Evolutionary conservation across 768 basidiomycete genomes (phyloP), one percentile per base, ranked within the genome.

Genomic region (Stropharia rugosoannulata): DNA sequence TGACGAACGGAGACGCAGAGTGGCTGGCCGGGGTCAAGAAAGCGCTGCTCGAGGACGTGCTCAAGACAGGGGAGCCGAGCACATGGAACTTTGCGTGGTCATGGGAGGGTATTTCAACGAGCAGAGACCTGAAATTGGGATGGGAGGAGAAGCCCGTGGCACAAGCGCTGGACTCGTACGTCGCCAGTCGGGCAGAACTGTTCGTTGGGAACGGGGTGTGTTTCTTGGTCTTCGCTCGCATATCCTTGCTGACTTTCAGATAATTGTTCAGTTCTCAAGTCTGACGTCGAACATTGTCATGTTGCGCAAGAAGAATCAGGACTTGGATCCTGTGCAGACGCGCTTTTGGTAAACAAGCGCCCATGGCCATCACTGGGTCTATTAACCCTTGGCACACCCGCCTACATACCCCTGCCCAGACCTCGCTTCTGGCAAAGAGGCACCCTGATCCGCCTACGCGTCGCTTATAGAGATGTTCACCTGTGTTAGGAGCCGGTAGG

Each of bases 181-280:
- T 89, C 40, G 87, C 78, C 11, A 74, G 83, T 63, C 70, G 83
- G 49, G 86, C 86, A 1, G 80, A 86, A 60, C 75, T 83, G 54
- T 82, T 89, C 57, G 71, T 90, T 41, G 88, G 88, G 7, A 90
- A 89, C 63, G 88, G 87, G 55, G 86, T 86, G 63, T 60, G 85
- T 80, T 56, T 39, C 44, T 41, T 43, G 40, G 42, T 37, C 22
- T 56, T 19, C 12, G 19, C 1, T 38, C 25, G 35, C 40, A 27
- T 22, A 10, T 1, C 32, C 22, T 55, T 49, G 37, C 18, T 11
- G 38, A 32, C 22, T 18, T 54, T 50, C 18, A 18, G n/a, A 27
- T n/a, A n/a, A 8, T 53, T 50, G 25, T 25, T 4, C 42, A 73
- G 72, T 75, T 75, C 49, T 75, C 75, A n/a, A 73, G 72, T 53